These are phyloP conservation scores for Penicillium roqueforti DNA, from an alignment of 495 filamentous ascomycete genomes.

Conservation along the genomic window DNA sequence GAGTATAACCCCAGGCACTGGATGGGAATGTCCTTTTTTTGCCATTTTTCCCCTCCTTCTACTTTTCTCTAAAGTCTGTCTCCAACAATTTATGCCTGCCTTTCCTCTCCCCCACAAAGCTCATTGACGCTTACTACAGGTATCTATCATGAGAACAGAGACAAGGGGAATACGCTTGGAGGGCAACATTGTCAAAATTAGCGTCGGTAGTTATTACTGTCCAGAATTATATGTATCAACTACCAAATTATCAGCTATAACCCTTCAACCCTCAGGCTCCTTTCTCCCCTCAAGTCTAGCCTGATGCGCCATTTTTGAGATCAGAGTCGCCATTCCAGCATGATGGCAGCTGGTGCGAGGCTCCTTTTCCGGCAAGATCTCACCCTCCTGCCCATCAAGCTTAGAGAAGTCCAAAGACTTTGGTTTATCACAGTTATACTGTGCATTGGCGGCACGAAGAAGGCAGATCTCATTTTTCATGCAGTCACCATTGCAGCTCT, in stretches of 20 bases:
- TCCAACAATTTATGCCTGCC: too few relatives aligned
- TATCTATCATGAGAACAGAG: background rate
- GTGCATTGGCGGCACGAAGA: slow-evolving; percentile 37
- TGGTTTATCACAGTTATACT: slow-evolving; percentile 27
- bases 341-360: slow-evolving; percentile 22
- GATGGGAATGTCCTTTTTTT: too few relatives aligned
- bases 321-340: slow-evolving; percentile 23
- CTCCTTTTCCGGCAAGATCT: background rate
- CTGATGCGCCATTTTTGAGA: slow-evolving; percentile 18
- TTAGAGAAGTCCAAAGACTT: slow-evolving; percentile 24
- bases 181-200: background rate
- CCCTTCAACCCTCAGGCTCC: background rate
- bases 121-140: background rate
- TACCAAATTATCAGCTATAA: background rate
- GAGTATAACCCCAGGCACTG: too few relatives aligned
- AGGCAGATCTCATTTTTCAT: slow-evolving; percentile 37
- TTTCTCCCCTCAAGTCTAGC: slow-evolving; percentile 7
- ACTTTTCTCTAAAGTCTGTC: too few relatives aligned
- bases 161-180: background rate
- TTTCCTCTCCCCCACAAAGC: too few relatives aligned
- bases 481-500: slow-evolving; percentile 33
- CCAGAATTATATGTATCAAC: background rate
- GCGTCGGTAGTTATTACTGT: background rate
- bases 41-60: too few relatives aligned
- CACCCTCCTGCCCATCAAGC: slow-evolving; percentile 2